Percentiles rank a stretch among this genome's conserved stretches.
Conservation (phyloP, 176 grass and related monocot genomes). For the Elaeis guineensis region DNA sequence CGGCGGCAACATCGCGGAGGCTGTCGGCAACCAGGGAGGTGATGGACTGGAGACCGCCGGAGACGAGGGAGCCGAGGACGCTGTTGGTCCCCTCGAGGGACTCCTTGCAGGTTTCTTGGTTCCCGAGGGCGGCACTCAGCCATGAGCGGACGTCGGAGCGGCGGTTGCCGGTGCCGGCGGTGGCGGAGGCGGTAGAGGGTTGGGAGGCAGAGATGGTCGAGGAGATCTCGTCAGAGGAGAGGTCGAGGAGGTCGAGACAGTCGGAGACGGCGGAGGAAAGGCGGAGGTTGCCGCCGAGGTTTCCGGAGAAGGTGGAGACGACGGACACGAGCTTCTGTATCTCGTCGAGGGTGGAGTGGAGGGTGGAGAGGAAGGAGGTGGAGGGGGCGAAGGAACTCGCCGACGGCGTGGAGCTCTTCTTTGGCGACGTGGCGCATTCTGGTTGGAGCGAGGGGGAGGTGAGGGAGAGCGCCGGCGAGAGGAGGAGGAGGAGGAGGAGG, state of each 20-base stretch:
- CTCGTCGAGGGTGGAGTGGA: not conserved
- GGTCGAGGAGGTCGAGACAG: slow-evolving; percentile 49
- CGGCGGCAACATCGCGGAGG: too few species aligned
- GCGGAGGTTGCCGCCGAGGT: slow-evolving; percentile 13
- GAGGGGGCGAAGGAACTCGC: slow-evolving; percentile 21
- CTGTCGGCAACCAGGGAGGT: too few species aligned
- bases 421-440: too few species aligned
- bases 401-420: too few species aligned
- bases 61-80: too few species aligned
- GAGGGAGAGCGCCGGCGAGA: slow-evolving; percentile 9
- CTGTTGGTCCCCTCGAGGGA: too few species aligned
- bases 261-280: slow-evolving; percentile 43
- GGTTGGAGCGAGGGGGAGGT: not conserved
- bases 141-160: not conserved
- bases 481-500: slow-evolving; percentile 12
- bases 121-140: not conserved
- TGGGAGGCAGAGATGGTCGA: slow-evolving; percentile 21
- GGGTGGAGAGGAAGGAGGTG: slow-evolving; percentile 33
- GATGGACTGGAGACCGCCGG: too few species aligned
- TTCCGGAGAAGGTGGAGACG: not conserved
- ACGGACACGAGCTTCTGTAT: not conserved
- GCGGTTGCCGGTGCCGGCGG: not conserved
- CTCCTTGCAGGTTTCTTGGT: slow-evolving; percentile 1
- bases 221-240: not conserved
- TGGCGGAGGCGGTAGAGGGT: slow-evolving; percentile 26